A percentile compares a stretch with the other conserved stretches of the same genome.
These are phyloP conservation scores for Chaetomium cochliodes DNA, from an alignment of 495 filamentous ascomycete genomes.

Conservation along the genomic window DNA sequence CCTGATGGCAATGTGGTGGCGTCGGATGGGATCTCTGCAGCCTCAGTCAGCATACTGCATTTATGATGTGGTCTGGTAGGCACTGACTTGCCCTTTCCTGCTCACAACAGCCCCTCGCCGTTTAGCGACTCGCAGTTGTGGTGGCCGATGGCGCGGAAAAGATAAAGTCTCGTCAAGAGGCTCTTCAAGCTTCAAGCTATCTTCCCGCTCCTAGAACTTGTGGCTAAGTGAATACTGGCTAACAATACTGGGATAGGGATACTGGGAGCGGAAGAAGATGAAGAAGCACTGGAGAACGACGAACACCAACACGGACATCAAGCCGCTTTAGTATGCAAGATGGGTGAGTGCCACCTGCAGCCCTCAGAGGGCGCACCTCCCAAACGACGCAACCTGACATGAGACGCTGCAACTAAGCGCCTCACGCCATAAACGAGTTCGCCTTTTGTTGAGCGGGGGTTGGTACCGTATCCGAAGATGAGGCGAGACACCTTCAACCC, in stretches of 20 bases:
- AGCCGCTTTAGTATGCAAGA: slow-evolving; percentile 2
- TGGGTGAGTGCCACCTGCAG: background rate
- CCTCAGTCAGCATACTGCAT: background rate
- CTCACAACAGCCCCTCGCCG: background rate
- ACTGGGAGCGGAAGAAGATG: background rate
- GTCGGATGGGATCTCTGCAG: background rate
- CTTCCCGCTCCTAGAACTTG: background rate
- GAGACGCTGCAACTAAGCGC: slow-evolving; percentile 5
- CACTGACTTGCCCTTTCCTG: background rate
- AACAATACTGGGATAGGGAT: slow-evolving; percentile 12
- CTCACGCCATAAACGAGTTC: background rate
- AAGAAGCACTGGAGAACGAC: background rate
- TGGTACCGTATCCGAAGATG: background rate
- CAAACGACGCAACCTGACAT: background rate
- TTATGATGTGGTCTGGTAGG: background rate
- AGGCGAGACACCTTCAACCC: slow-evolving; percentile 9
- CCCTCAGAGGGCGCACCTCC: background rate
- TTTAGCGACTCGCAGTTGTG: background rate
- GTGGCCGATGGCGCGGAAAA: background rate
- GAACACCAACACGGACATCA: background rate
- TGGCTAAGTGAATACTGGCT: background rate
- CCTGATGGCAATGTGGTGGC: background rate
- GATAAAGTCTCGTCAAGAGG: background rate
- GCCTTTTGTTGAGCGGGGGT: background rate
- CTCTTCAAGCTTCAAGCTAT: background rate